Base-by-base conservation (phyloP, 2,329 filamentous ascomycete species). In the Trichophyton equinum region DNA sequence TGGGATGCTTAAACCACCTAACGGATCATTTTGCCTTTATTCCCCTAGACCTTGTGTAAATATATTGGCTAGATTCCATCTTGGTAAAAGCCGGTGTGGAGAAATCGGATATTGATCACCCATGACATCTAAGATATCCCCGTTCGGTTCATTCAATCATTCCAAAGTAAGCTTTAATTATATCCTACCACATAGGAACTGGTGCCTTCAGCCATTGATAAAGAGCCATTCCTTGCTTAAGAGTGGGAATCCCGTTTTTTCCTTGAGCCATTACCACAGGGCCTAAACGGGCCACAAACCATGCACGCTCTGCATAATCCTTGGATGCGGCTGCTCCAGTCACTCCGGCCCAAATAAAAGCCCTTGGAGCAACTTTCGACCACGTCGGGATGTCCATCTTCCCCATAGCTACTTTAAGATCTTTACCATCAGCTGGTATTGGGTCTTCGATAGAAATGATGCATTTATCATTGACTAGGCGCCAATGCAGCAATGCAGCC, bases 1-100 rank as follows among this genome's bases (percentile, higher is more conserved):
- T 78, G 76, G 76, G 76, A 78, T 71, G 73, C 72, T 27, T 64
- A n/a, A 55, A 57, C n/a, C 22, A 38, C 9, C 9, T 25, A 25
- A 51, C 20, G 8, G 8, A 36, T 55, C 18, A n/a, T 18, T 36
- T 27, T 27, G 4, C 6, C 11, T 18, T 18, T 55, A 18, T 38
- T 4, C 4, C 27, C 13, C 33, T 55, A 3, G 33, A 36, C 11
- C 27, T 33, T 55, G 30, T 55, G 27, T 33, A 55, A 15, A 55
- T 55, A 55, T 55, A 51, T 11, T 27, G 22, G 46, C 22, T 51
- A 51, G 46, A 51, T 51, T 51, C 15, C 7, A 27, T 51, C 25
- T 51, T 25, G 46, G 46, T 51, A 51, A 15, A 27, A n/a, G 20
- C 20, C n/a, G 46, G 20, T 15, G 9, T 51, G 46, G 25, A 15